Evolutionary conservation across 148 eudicot genomes (phyloP).

Genomic region (Camellia lanceoleosa): DNA sequence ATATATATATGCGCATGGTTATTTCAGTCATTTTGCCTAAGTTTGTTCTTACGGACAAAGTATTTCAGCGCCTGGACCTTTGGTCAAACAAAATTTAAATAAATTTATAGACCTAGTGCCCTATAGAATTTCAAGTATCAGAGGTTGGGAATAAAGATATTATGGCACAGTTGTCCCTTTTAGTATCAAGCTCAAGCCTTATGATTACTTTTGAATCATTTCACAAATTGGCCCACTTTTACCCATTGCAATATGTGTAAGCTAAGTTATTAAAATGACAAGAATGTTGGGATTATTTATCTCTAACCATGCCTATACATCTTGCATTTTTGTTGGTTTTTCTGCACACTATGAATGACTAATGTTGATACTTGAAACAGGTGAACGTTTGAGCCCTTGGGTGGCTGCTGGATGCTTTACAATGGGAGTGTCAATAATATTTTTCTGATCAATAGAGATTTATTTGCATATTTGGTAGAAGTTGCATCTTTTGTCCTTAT

Average conservation of each 20-base stretch:
- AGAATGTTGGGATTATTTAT: background rate
- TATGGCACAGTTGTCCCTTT: background rate
- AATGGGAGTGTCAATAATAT: slow-evolving; percentile 84
- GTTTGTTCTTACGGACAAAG: no score
- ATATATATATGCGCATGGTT: no score
- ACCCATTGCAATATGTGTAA: background rate
- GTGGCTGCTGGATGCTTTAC: slow-evolving; percentile 74
- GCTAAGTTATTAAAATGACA: background rate
- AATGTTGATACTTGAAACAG: slow-evolving; percentile 38
- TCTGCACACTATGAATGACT: background rate
- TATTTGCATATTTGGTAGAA: slow-evolving; percentile 3
- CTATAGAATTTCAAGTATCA: background rate
- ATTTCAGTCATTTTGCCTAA: no score
- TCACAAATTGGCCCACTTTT: background rate
- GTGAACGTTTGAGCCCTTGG: slow-evolving; percentile 92
- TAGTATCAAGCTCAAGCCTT: background rate
- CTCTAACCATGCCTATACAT: background rate
- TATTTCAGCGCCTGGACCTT: no score
- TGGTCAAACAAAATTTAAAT: no score
- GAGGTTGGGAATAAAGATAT: background rate
- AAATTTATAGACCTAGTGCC: no score
- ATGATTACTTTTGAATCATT: background rate
- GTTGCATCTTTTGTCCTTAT: background rate
- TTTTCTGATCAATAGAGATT: slow-evolving; percentile 40
- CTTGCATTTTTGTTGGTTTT: background rate